Percentiles rank a stretch among this genome's conserved stretches.
Conservation (phyloP, 1,139 yeast species). For the Eremothecium gossypii region DNA sequence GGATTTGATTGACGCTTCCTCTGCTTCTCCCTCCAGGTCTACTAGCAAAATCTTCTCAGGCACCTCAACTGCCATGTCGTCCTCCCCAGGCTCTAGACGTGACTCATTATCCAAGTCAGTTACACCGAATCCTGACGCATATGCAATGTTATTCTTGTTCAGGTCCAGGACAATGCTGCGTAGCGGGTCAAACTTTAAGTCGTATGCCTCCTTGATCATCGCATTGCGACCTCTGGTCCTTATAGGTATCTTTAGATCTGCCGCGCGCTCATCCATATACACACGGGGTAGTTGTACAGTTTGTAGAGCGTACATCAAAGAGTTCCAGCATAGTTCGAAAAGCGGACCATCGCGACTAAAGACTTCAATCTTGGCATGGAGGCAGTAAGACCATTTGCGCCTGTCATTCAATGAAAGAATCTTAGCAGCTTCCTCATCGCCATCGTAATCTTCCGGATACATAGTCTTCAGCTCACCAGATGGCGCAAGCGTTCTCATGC, state of each 20-base stretch:
- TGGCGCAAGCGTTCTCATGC: slow-evolving; percentile 40
- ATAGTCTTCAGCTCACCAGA: slow-evolving; percentile 32
- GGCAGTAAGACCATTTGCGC: slow-evolving; percentile 49
- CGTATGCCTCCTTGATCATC: slow-evolving; percentile 37
- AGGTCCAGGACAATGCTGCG: slow-evolving; percentile 32
- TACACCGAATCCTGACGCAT: slow-evolving; percentile 60
- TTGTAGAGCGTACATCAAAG: slow-evolving; percentile 55
- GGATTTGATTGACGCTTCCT: slow-evolving; percentile 39
- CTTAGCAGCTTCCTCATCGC: slow-evolving; percentile 19
- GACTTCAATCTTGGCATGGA: slow-evolving; percentile 68
- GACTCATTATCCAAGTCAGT: slow-evolving; percentile 36
- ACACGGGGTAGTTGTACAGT: slow-evolving; percentile 58
- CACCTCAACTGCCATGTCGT: slow-evolving; percentile 24
- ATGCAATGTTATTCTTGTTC: slow-evolving; percentile 33
- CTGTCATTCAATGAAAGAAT: slow-evolving; percentile 24
- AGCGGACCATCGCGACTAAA: slow-evolving; percentile 77
- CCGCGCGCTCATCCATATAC: slow-evolving; percentile 48
- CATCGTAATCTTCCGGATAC: slow-evolving; percentile 33
- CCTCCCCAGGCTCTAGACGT: slow-evolving; percentile 28
- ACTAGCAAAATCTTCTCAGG: slow-evolving; percentile 40
- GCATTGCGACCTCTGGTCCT: slow-evolving; percentile 45
- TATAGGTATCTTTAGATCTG: slow-evolving; percentile 43
- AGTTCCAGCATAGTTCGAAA: slow-evolving; percentile 67
- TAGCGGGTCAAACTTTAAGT: slow-evolving; percentile 38
- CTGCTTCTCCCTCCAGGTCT: slow-evolving; percentile 75